Percentiles rank a stretch among this genome's conserved stretches.
These are phyloP conservation scores for Candida alai DNA, from an alignment of 805 yeast species.

Conservation along the genomic window DNA sequence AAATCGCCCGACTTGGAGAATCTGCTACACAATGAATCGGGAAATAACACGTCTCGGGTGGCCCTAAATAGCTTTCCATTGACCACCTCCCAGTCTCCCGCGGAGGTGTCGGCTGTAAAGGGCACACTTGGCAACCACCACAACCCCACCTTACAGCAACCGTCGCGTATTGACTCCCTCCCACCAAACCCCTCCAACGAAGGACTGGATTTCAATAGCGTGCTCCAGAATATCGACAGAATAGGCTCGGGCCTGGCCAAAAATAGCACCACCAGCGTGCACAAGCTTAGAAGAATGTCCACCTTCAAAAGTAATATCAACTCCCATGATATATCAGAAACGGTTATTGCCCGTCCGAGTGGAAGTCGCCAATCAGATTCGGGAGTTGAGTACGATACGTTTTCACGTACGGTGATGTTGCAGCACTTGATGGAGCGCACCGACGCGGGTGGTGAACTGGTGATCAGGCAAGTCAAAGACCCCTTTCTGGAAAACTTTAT, in stretches of 20 bases:
- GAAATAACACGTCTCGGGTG: conserved; percentile 7
- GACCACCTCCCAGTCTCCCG: no score
- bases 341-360: conserved; percentile 14
- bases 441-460: conserved; percentile 11
- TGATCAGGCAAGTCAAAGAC: conserved; percentile 23
- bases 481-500: conserved; percentile 24
- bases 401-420: conserved; percentile 24
- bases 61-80: conserved; percentile 12
- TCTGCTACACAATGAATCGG: no score
- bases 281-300: conserved; percentile 7
- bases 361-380: conserved; percentile 12
- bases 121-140: no score
- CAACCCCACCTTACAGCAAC: not conserved
- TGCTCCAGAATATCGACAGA: conserved; percentile 14
- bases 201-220: conserved; percentile 12
- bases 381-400: conserved; percentile 20
- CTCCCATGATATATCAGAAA: conserved; percentile 6
- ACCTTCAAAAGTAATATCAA: conserved; percentile 4
- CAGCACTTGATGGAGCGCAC: conserved; percentile 19
- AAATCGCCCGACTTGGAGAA: no score
- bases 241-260: not conserved
- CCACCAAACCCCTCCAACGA: conserved; percentile 1
- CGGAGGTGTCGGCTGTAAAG: no score
- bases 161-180: not conserved
- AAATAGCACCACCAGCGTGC: not conserved